A percentile compares a stretch with the other conserved stretches of the same genome.
These are phyloP conservation scores for Fusarium marasasianum DNA, from an alignment of 2,329 filamentous ascomycete species.

Conservation along the genomic window DNA sequence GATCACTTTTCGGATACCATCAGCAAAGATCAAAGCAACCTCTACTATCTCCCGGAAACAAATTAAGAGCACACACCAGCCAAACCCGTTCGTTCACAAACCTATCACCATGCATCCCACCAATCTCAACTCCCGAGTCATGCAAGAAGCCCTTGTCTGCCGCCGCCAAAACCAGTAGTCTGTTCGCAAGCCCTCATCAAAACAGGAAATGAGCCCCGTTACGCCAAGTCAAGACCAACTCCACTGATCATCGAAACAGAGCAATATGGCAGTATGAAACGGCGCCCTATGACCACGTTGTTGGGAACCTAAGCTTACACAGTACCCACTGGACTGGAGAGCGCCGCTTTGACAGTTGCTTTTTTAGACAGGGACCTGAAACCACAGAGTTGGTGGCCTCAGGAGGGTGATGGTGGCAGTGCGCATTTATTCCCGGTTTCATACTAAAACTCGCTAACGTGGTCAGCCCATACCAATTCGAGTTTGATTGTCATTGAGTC, in stretches of 20 bases:
- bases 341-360: conserved; percentile 14
- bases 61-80: not conserved
- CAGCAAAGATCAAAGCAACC: not conserved
- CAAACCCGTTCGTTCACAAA: not conserved
- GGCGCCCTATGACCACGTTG: conserved; percentile 1
- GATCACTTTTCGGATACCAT: not conserved
- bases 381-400: not conserved
- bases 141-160: not conserved
- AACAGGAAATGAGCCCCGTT: conserved; percentile 14
- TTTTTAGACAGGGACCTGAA: conserved; percentile 12
- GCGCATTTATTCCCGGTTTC: conserved; percentile 14
- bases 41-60: not conserved
- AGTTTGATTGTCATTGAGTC: not conserved
- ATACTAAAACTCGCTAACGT: not conserved
- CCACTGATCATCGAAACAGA: conserved; percentile 24
- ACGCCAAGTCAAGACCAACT: not conserved
- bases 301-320: not conserved
- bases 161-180: not conserved
- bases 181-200: conserved; percentile 7
- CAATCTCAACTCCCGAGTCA: not conserved
- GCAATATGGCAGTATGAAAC: conserved; percentile 6
- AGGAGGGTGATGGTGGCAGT: not conserved
- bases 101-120: not conserved
- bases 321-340: not conserved
- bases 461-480: not conserved